Base-by-base conservation (phyloP, 768 basidiomycete genomes). In the Inosperma sp. region DNA sequence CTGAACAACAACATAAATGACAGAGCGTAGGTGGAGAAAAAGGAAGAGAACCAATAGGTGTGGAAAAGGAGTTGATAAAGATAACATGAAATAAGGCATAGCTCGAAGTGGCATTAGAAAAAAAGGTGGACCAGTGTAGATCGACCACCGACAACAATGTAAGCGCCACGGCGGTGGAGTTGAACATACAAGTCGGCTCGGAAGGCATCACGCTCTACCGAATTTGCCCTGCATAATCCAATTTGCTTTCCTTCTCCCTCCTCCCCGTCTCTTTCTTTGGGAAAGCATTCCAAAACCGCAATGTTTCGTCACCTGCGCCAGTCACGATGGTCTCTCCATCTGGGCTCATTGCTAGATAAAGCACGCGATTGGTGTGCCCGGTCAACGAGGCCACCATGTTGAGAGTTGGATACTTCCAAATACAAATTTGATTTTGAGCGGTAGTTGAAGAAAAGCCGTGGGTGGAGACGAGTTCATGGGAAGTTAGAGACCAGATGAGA, bases 311-410 rank as follows among this genome's bases (percentile, higher is more conserved):
- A 0, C 95, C 95, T 0, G 95, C 95, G 13, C 95, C 95, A 0
- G 94, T 98, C 22, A 97, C 96, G 55, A 98, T 97, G 1, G 94
- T 98, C 71, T 95, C 92, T 14, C 94, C 93, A 59, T 96, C 94
- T 0, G 94, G 94, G 61, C 86, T 89, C 90, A 94, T 93, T 3
- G 94, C 94, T n/a, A 97, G 83, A 65, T 95, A 95, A 26, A 97
- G 74, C 14, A 99, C 95, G 40, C 95, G 88, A 65, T 88, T 90
- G 0, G 93, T 91, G 64, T 99, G 95, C 7, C 95, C 95, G 0
- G 91, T 89, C 7, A 99, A 75, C 6, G 90, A 91, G 0, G 93
- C 95, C 6, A 98, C 94, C 81, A 95, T 95, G 55, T 87, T 84
- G 65, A 97, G 77, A 6, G 84, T 83, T 0, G 95, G 95, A 66